Evolutionary conservation across 2,329 filamentous ascomycete genomes (phyloP), one percentile per base, ranked within the genome.

Genomic region (Hysterium pulicare): DNA sequence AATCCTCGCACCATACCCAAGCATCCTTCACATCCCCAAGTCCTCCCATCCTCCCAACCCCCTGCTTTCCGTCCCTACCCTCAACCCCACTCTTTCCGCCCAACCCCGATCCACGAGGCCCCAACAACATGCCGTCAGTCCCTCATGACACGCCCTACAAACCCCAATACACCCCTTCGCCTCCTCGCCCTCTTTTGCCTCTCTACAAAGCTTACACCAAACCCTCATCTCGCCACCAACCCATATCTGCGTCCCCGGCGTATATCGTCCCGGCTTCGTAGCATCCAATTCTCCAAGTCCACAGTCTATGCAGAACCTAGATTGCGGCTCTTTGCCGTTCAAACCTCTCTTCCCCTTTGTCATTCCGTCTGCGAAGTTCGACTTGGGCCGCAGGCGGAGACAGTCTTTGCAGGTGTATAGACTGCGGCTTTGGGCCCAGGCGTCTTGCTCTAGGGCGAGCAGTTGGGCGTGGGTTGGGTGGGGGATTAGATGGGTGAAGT

Each of bases 301-400:
- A 23, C 39, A 41, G 19, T 33, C 39, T 4, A 41, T 24, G 20
- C 39, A 41, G 19, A 41, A 41, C 15, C 39, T 22, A 28, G 30
- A 34, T 9, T 41, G 31, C 3, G 30, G 28, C 16, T 41, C 16
- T 22, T 15, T 24, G 22, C 39, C 39, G 21, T 41, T 33, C 10
- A 23, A n/a, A 2, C 39, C 39, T 16, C 23, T 33, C 28, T 22
- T 16, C 10, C 39, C 39, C 15, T 34, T 33, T 19, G 6, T 15
- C 39, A 41, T 41, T 15, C 28, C n/a, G 19, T 41, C 39, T n/a
- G 39, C 39, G 33, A 41, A 41, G 15, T 10, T 2, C 21, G 5
- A 10, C 13, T n/a, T 16, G 13, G 39, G 39, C 10, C 39, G 39
- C 13, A 41, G 23, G 2, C 39, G 30, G 4, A 34, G 10, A 20